Evolutionary conservation across 179 eudicot genomes (phyloP).

Genomic region (Gypsophila paniculata): DNA sequence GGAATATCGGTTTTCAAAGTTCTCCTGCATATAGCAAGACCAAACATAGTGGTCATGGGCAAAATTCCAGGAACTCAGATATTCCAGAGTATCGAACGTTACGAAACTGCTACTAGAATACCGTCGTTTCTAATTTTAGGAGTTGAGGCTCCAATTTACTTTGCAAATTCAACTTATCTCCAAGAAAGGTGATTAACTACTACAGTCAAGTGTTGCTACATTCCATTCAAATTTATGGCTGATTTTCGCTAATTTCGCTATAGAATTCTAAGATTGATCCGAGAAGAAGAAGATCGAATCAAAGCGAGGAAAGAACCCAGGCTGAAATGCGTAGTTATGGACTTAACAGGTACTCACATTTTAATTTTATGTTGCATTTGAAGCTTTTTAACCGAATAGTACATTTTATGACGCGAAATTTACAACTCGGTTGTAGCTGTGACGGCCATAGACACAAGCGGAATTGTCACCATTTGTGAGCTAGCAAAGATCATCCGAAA

Average conservation of each 20-base stretch:
- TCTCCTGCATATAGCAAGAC: constrained; percentile 68
- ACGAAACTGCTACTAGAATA: constrained; percentile 53
- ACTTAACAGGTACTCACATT: constrained; percentile 50
- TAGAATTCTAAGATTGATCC: constrained; percentile 64
- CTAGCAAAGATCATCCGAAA: constrained; percentile 44
- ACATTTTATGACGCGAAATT: too few species aligned
- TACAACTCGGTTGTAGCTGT: constrained; percentile 48
- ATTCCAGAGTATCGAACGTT: constrained; percentile 53
- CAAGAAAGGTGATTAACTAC: constrained; percentile 53
- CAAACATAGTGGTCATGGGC: constrained; percentile 59
- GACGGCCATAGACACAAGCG: constrained; percentile 82
- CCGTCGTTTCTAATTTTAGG: constrained; percentile 63
- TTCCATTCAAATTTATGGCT: not conserved
- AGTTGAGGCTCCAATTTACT: constrained; percentile 72
- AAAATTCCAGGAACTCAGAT: constrained; percentile 68
- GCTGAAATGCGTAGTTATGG: constrained; percentile 45
- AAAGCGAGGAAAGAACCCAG: constrained; percentile 21
- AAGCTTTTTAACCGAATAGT: not conserved
- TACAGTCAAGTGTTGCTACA: too few species aligned
- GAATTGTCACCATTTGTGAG: constrained; percentile 55
- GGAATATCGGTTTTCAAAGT: constrained; percentile 65
- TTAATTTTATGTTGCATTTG: not conserved
- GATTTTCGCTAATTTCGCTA: not conserved
- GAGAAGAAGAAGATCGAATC: constrained; percentile 56
- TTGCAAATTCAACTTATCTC: constrained; percentile 67